Percentiles rank a stretch among this genome's conserved stretches.
phyloP scores from a whole-genome alignment of 805 yeast species.

The Zygoascus tannicola region DNA sequence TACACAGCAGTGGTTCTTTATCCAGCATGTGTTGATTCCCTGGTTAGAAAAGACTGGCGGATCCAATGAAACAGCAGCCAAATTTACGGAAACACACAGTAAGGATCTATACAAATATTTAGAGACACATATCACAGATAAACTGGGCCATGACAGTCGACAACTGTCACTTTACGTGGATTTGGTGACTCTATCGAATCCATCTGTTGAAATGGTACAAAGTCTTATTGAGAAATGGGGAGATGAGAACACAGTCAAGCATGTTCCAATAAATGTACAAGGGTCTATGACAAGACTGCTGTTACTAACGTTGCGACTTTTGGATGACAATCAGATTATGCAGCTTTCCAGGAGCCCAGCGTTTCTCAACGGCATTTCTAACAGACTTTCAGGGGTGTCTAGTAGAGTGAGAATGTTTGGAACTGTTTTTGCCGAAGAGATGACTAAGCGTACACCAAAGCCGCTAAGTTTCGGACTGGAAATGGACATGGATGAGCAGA shows the following conservation, averaged over 20 bases:
- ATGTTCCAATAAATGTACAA: constrained; percentile 37
- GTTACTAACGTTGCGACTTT: constrained; percentile 22
- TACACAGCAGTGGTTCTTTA: constrained; percentile 1
- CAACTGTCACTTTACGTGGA: not conserved
- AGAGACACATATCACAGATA: not conserved
- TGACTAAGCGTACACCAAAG: constrained; percentile 18
- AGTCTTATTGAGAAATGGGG: constrained; percentile 30
- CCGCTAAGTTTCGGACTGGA: constrained; percentile 24
- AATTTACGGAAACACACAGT: too few species aligned
- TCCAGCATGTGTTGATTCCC: not conserved
- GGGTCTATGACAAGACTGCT: constrained; percentile 40
- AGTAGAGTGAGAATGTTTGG: constrained; percentile 17
- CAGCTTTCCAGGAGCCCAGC: constrained; percentile 11
- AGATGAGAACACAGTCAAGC: constrained; percentile 29
- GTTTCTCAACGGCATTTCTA: constrained; percentile 17
- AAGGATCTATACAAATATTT: not conserved
- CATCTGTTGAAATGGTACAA: not conserved
- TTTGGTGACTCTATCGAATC: constrained; percentile 3
- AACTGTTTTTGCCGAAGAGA: constrained; percentile 16
- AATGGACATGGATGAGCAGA: constrained; percentile 8
- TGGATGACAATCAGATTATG: constrained; percentile 1
- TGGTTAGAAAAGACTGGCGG: too few species aligned
- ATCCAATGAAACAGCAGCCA: too few species aligned
- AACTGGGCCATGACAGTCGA: not conserved
- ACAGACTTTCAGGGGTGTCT: constrained; percentile 11